These are phyloP conservation scores for Ramaria rubella DNA, from an alignment of 768 basidiomycete species.

Conservation along the genomic window DNA sequence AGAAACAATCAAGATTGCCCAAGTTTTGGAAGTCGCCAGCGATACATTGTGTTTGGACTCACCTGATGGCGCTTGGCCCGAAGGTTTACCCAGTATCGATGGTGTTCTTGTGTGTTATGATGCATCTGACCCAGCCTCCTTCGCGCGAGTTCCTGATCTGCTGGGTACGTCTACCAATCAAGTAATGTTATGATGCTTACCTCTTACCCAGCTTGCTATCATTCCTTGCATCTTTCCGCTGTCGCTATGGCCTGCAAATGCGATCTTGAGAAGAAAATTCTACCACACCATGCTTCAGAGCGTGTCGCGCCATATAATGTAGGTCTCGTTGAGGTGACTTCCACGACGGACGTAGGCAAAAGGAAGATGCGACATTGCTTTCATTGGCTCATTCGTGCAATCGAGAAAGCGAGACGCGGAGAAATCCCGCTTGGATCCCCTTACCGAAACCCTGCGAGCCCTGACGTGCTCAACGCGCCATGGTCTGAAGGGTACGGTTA, in stretches of 20 bases:
- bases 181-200: conserved; percentile 14
- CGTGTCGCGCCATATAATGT: conserved; percentile 59
- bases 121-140: conserved; percentile 53
- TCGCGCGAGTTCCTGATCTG: conserved; percentile 57
- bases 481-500: conserved; percentile 6
- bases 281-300: conserved; percentile 44
- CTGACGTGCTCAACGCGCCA: conserved; percentile 9
- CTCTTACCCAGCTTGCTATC: conserved; percentile 45
- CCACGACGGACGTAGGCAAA: conserved; percentile 48
- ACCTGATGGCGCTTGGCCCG: conserved; percentile 36
- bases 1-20: conserved; percentile 19
- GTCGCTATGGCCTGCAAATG: conserved; percentile 87
- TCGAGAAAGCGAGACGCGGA: conserved; percentile 38
- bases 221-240: conserved; percentile 49
- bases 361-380: conserved; percentile 70
- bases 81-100: conserved; percentile 53
- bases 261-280: conserved; percentile 55
- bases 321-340: conserved; percentile 72
- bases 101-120: conserved; percentile 88
- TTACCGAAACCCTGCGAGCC: conserved; percentile 13
- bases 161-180: conserved; percentile 49
- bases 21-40: conserved; percentile 14
- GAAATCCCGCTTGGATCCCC: background rate
- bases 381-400: conserved; percentile 64
- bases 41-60: conserved; percentile 5